Evolutionary conservation across 305 asterid species (phyloP), one percentile per base, ranked within the genome.

Genomic region (Ilex paraguariensis): DNA sequence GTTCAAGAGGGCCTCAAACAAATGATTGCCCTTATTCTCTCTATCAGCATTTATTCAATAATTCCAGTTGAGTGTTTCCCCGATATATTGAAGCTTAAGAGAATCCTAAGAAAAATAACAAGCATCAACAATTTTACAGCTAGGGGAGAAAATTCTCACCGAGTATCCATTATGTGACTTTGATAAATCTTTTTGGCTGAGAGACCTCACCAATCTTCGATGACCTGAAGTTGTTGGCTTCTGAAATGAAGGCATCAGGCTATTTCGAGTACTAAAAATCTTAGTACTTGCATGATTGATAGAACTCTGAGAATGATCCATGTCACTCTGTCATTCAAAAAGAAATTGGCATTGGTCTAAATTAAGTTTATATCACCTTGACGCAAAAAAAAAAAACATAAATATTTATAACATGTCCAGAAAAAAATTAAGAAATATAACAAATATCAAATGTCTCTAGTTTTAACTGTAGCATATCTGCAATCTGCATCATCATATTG

Each of bases 131-230:
- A 3, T 14, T 7, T 52, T 46, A 13, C 12, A 11, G 52, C 7
- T 10, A 5, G 5, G 15, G 10, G n/a, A 46, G 13, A 13, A 10
- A 7, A 10, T 10, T 52, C 97, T 84, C 86, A 94, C 99, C 70
- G 99, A 94, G 78, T 88, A 94, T 61, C 89, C 97, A 77, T 94
- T 95, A 60, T 71, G 83, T 64, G 78, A 62, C 49, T 58, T 71
- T 12, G 80, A 71, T 60, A 77, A 64, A 70, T 84, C 87, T 65
- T 78, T 82, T 60, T 79, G 90, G 79, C 90, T 84, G 56, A 68
- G 76, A 64, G 97, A 81, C 66, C 88, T 79, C 63, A 83, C 81
- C 21, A 68, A 69, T 70, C 74, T 78, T 51, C 85, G 77, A 71
- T 72, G 74, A 66, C 75, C 77, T 58, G 82, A 74, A 73, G 88